phyloP scores from a whole-genome alignment of 1,284 basidiomycete genomes.

The Ceratobasidium sp. region DNA sequence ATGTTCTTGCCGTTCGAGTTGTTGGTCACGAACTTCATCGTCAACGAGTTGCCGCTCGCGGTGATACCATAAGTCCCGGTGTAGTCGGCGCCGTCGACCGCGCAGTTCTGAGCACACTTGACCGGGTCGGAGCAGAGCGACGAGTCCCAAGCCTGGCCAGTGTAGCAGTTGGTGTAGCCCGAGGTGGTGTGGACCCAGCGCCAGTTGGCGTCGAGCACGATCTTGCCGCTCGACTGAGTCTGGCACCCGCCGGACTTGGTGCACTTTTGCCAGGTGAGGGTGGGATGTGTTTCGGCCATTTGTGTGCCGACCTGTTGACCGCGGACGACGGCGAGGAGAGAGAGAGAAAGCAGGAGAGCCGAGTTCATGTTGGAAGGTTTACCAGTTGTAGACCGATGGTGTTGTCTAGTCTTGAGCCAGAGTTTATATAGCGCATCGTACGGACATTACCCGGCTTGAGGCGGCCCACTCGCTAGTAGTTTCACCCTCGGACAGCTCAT shows the following conservation, averaged over 20 bases:
- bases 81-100: constrained; percentile 67
- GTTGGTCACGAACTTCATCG: constrained; percentile 80
- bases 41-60: constrained; percentile 58
- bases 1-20: constrained; percentile 59
- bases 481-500: no score
- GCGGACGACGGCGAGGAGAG: constrained; percentile 40
- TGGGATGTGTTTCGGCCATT: constrained; percentile 41
- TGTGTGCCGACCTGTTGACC: constrained; percentile 43
- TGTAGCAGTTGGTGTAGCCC: constrained; percentile 57
- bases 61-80: constrained; percentile 58
- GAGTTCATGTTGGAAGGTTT: no score
- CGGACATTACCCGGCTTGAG: no score
- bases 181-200: constrained; percentile 43
- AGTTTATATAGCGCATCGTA: no score
- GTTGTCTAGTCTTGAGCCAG: no score
- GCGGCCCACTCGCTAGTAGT: no score
- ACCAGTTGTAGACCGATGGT: no score
- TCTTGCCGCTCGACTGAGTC: constrained; percentile 12
- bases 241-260: constrained; percentile 42
- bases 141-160: constrained; percentile 50
- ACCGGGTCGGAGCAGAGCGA: constrained; percentile 58
- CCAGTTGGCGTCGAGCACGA: not conserved
- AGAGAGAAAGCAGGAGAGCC: constrained; percentile 31
- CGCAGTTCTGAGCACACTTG: constrained; percentile 60
- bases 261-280: constrained; percentile 40